Conservation (phyloP, 257 asterid genomes). For the Mentha longifolia region DNA sequence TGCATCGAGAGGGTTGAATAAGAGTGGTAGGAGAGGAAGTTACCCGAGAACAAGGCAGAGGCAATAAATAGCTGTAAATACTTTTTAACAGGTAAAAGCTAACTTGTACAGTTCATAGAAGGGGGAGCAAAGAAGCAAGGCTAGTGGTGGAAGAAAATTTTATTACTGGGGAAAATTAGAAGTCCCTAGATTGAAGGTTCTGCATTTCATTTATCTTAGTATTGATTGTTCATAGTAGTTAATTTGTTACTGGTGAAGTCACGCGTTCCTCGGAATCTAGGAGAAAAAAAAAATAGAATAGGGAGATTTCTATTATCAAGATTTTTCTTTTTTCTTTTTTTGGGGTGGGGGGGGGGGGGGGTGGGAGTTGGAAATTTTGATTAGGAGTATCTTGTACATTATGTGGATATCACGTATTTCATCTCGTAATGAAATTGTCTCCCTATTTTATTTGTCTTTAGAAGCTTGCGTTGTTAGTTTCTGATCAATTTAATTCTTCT, state of each 20-base stretch:
- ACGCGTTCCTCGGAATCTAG: slow-evolving; percentile 36
- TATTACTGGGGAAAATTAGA: slow-evolving; percentile 3
- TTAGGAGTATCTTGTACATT: slow-evolving; percentile 36
- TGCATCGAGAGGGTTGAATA: slow-evolving; percentile 42
- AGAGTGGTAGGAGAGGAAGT: slow-evolving; percentile 53
- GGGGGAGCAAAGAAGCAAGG: slow-evolving; percentile 13
- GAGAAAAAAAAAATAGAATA: slow-evolving; percentile 13
- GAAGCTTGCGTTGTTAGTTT: neutral
- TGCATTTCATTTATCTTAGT: slow-evolving; percentile 19
- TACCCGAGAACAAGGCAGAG: slow-evolving; percentile 73
- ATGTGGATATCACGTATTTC: slow-evolving; percentile 29
- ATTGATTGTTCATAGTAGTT: slow-evolving; percentile 29
- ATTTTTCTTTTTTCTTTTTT: too few species aligned
- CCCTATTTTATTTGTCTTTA: neutral
- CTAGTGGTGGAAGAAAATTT: slow-evolving; percentile 1
- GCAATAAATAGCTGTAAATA: slow-evolving; percentile 59
- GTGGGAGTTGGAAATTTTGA: slow-evolving; percentile 24
- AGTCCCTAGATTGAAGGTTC: slow-evolving; percentile 20
- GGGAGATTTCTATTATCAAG: neutral
- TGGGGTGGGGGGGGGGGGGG: too few species aligned
- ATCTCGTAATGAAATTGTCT: slow-evolving; percentile 20
- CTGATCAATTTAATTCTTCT: neutral
- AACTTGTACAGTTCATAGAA: slow-evolving; percentile 78
- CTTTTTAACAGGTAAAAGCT: slow-evolving; percentile 46
- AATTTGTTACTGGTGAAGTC: too few species aligned